Evolutionary conservation across 179 eudicot genomes (phyloP).

Genomic region (Gypsophila paniculata): DNA sequence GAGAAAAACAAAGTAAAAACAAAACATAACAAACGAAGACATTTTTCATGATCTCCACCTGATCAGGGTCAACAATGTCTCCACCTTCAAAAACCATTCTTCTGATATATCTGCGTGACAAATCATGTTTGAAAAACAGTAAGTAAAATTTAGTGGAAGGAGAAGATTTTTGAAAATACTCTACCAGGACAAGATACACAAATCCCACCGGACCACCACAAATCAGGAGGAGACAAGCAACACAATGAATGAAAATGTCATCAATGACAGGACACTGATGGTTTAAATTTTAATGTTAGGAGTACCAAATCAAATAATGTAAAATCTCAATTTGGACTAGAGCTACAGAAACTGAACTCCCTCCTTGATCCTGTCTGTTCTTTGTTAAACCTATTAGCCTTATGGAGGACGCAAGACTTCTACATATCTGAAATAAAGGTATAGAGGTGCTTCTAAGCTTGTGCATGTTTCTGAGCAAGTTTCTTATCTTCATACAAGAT

Average conservation of each 20-base stretch:
- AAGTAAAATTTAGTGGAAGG: neutral
- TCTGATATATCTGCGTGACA: conserved; percentile 49
- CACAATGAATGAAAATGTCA: neutral
- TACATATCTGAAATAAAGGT: no score
- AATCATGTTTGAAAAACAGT: conserved; percentile 9
- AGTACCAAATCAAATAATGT: neutral
- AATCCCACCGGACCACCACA: neutral
- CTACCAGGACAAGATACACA: neutral
- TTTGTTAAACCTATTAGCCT: no score
- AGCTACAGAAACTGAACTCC: no score
- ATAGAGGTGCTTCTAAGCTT: no score
- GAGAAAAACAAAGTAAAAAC: no score
- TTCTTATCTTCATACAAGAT: no score
- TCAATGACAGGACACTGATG: neutral
- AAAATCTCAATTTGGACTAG: no score
- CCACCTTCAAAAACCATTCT: conserved; percentile 88
- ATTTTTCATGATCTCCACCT: conserved; percentile 58
- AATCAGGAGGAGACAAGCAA: neutral
- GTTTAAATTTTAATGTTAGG: neutral
- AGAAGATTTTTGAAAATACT: conserved; percentile 2
- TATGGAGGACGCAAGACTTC: no score
- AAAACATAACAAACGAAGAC: no score
- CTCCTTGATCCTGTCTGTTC: no score
- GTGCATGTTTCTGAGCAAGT: no score
- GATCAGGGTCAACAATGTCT: conserved; percentile 84